These are phyloP conservation scores for Kernera saxatilis DNA, from an alignment of 345 rosid genomes.

Conservation along the genomic window DNA sequence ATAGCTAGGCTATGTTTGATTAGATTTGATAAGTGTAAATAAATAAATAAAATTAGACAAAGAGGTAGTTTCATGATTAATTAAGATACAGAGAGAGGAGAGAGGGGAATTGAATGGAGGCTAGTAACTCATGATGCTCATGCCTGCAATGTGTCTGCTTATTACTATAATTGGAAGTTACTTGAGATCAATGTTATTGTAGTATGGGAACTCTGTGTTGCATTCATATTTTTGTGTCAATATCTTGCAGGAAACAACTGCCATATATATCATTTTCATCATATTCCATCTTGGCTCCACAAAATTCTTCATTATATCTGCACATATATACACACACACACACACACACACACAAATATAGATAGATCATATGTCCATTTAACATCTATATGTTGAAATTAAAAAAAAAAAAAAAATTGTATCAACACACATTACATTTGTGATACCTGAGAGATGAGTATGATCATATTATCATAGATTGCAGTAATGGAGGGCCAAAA, in stretches of 20 bases:
- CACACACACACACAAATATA: not conserved
- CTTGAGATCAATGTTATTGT: constrained; percentile 32
- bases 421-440: not conserved
- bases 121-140: constrained; percentile 26
- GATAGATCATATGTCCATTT: not conserved
- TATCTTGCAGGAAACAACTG: constrained; percentile 9
- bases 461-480: not conserved
- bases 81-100: constrained; percentile 16
- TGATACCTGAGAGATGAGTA: not conserved
- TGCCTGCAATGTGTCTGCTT: constrained; percentile 26
- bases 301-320: not conserved
- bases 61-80: constrained; percentile 31
- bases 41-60: constrained; percentile 12
- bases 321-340: not conserved
- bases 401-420: no score
- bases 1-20: constrained; percentile 20
- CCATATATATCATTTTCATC: constrained; percentile 23
- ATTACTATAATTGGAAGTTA: constrained; percentile 26
- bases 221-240: constrained; percentile 25
- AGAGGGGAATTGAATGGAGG: constrained; percentile 17
- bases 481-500: not conserved
- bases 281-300: constrained; percentile 21
- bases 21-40: constrained; percentile 19
- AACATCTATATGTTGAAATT: not conserved
- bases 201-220: constrained; percentile 35